Evolutionary conservation across 1,284 basidiomycete genomes (phyloP).

Genomic region (Porogramme epimiltina): DNA sequence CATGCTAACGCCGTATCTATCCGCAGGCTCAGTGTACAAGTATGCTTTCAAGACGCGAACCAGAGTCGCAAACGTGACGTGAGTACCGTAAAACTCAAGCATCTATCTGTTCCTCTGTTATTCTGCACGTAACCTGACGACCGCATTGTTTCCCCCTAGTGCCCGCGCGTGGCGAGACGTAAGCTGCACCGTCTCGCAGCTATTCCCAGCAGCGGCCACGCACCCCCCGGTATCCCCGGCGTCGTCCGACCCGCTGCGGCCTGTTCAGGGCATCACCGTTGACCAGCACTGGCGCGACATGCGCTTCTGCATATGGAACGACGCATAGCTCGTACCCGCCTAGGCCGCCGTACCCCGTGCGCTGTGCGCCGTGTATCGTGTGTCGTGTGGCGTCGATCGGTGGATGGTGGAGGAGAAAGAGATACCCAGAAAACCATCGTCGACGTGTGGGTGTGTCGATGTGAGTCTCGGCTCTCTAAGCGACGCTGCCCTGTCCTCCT

Average conservation of each 20-base stretch:
- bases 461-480: slow-evolving; percentile 1
- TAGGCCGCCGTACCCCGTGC: neutral
- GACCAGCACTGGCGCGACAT: slow-evolving; percentile 69
- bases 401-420: neutral
- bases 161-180: slow-evolving; percentile 69
- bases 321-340: slow-evolving; percentile 25
- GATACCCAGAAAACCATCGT: too few species aligned
- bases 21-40: slow-evolving; percentile 57
- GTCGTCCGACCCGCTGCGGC: slow-evolving; percentile 32
- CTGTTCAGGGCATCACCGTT: slow-evolving; percentile 58
- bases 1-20: neutral
- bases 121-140: neutral
- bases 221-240: slow-evolving; percentile 33
- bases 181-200: slow-evolving; percentile 58
- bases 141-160: slow-evolving; percentile 34
- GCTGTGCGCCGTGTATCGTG: neutral
- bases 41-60: slow-evolving; percentile 67
- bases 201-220: slow-evolving; percentile 46
- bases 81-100: slow-evolving; percentile 31
- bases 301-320: slow-evolving; percentile 59
- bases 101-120: neutral
- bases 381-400: neutral
- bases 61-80: slow-evolving; percentile 72
- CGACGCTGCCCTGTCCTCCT: neutral
- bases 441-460: slow-evolving; percentile 1